Percentiles rank a stretch among this genome's conserved stretches.
Conservation (phyloP, 2,329 filamentous ascomycete genomes). For the Aspergillus tanneri region DNA sequence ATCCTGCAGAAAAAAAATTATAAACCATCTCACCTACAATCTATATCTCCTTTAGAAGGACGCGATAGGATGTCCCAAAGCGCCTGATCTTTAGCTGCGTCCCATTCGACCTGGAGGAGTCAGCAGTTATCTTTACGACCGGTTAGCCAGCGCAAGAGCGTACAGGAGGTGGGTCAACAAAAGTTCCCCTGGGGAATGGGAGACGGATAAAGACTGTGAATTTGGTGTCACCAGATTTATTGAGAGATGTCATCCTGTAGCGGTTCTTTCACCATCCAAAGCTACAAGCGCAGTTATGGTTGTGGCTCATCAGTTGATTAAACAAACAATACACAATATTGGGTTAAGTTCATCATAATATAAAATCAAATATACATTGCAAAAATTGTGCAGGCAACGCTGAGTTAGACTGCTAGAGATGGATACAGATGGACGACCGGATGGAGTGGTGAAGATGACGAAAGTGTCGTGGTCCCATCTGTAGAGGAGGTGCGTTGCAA, state of each 20-base stretch:
- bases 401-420: background rate
- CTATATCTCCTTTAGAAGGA: constrained; percentile 72
- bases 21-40: constrained; percentile 60
- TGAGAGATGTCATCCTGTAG: constrained; percentile 16
- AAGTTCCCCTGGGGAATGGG: constrained; percentile 83
- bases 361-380: background rate
- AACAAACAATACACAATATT: background rate
- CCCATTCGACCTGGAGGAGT: constrained; percentile 73
- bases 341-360: background rate
- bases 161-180: constrained; percentile 86
- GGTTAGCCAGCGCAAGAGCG: constrained; percentile 24
- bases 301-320: background rate
- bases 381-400: background rate
- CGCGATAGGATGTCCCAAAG: constrained; percentile 89
- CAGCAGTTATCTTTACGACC: constrained; percentile 14
- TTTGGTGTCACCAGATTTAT: constrained; percentile 25
- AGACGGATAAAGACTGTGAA: constrained; percentile 80
- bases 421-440: background rate
- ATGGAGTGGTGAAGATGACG: background rate
- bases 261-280: background rate
- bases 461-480: background rate
- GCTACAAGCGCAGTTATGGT: background rate
- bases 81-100: constrained; percentile 77
- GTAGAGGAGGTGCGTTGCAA: background rate
- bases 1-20: constrained; percentile 23